phyloP scores from a whole-genome alignment of 163 green algal genomes.

The Volvox carteri region DNA sequence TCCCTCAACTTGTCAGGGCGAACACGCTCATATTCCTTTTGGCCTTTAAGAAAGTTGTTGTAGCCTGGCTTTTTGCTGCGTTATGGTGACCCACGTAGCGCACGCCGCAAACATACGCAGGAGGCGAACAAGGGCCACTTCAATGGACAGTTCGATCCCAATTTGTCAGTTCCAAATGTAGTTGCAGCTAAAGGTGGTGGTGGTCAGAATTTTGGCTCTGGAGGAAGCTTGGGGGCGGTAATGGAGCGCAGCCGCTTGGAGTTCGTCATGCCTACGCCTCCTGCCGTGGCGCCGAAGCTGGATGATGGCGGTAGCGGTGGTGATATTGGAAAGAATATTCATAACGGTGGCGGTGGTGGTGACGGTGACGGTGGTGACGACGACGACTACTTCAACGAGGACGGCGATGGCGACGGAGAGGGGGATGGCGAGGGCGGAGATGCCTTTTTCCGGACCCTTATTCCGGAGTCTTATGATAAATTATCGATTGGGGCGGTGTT shows the following conservation, averaged over 20 bases:
- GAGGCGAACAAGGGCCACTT: constrained; percentile 53
- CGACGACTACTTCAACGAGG: constrained; percentile 89
- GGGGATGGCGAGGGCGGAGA: constrained; percentile 74
- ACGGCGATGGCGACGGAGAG: constrained; percentile 85
- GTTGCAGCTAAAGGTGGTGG: constrained; percentile 78
- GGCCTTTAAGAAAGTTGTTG: neutral
- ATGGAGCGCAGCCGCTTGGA: constrained; percentile 80
- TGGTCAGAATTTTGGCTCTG: constrained; percentile 69
- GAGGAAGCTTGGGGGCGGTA: constrained; percentile 72
- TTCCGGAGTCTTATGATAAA: constrained; percentile 93
- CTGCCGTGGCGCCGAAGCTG: constrained; percentile 79
- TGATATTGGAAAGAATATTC: constrained; percentile 89
- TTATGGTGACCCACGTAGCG: neutral
- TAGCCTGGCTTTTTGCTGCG: neutral
- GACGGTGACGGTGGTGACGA: constrained; percentile 92
- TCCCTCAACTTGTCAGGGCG: neutral
- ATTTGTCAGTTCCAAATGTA: constrained; percentile 59
- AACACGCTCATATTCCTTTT: neutral
- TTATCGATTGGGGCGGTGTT: constrained; percentile 89
- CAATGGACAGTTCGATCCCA: constrained; percentile 22
- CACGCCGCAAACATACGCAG: constrained; percentile 53
- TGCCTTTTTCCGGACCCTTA: constrained; percentile 83
- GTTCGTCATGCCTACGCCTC: constrained; percentile 76
- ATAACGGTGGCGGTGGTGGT: constrained; percentile 91
- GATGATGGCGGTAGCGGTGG: constrained; percentile 90